Conservation (phyloP, 495 filamentous ascomycete species). For the Annulohypoxylon stygium region DNA sequence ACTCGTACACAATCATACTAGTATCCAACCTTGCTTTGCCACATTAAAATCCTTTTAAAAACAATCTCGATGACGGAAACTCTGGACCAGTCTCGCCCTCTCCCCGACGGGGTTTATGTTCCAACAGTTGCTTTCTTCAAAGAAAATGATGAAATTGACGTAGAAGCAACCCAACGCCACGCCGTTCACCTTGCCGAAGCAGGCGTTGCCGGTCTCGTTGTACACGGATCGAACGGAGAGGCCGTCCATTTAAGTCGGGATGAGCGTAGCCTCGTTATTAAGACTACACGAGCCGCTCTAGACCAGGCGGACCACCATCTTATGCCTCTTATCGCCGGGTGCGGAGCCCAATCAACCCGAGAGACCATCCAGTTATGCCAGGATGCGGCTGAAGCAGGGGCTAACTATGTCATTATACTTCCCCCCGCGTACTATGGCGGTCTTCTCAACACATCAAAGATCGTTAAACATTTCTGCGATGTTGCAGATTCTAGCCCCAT, state of each 20-base stretch:
- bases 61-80: conserved; percentile 44
- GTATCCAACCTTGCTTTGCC: conserved; percentile 1
- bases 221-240: conserved; percentile 91
- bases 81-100: conserved; percentile 31
- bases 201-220: conserved; percentile 79
- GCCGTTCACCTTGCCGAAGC: conserved; percentile 77
- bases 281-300: conserved; percentile 77
- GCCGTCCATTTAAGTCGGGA: conserved; percentile 81
- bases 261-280: conserved; percentile 78
- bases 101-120: conserved; percentile 72
- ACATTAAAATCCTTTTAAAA: neutral
- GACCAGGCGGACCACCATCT: conserved; percentile 74
- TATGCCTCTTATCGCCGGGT: conserved; percentile 86
- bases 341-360: conserved; percentile 84
- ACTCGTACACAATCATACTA: neutral
- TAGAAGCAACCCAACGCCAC: conserved; percentile 75
- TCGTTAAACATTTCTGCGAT: conserved; percentile 77
- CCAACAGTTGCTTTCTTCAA: conserved; percentile 79
- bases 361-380: conserved; percentile 85
- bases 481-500: conserved; percentile 78
- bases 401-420: conserved; percentile 86
- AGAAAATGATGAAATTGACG: conserved; percentile 70
- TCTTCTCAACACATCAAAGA: conserved; percentile 74
- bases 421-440: conserved; percentile 88
- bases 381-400: conserved; percentile 80